phyloP scores from a whole-genome alignment of 371 early-diverging fungal genomes.

The Neoconidiobolus thromboides region DNA sequence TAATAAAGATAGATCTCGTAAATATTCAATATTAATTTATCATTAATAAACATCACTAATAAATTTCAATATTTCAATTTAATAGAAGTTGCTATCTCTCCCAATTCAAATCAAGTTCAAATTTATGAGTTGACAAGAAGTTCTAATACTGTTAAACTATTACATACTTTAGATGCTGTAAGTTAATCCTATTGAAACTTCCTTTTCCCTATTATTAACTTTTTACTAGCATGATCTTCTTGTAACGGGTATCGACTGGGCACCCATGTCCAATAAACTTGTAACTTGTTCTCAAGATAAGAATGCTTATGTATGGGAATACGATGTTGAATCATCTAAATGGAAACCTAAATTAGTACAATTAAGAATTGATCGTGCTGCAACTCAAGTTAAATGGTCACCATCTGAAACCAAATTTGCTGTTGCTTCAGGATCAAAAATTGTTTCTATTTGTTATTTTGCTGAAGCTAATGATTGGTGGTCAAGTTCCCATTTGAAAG shows the following conservation, averaged over 20 bases:
- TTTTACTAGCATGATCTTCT: slow-evolving; percentile 77
- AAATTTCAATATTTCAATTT: neutral
- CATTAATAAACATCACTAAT: neutral
- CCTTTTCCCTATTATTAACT: slow-evolving; percentile 1
- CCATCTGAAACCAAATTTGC: slow-evolving; percentile 96
- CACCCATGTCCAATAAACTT: slow-evolving; percentile 83
- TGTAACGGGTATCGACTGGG: slow-evolving; percentile 92
- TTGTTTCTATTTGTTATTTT: slow-evolving; percentile 87
- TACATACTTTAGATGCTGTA: slow-evolving; percentile 55
- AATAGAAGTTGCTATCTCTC: slow-evolving; percentile 81
- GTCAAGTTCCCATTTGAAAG: slow-evolving; percentile 85
- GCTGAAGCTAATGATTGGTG: slow-evolving; percentile 94
- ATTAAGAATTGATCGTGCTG: slow-evolving; percentile 89
- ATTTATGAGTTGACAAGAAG: slow-evolving; percentile 49
- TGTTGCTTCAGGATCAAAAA: slow-evolving; percentile 78
- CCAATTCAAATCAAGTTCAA: slow-evolving; percentile 72
- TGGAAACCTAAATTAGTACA: slow-evolving; percentile 93
- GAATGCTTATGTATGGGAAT: slow-evolving; percentile 94
- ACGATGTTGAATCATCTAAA: slow-evolving; percentile 24
- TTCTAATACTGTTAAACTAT: slow-evolving; percentile 28
- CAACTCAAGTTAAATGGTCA: slow-evolving; percentile 89
- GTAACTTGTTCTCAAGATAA: slow-evolving; percentile 95
- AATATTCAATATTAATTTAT: neutral
- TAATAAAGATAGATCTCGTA: slow-evolving; percentile 70
- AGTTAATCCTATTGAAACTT: slow-evolving; percentile 6